Conservation (phyloP, 108 stramenopile species). For the Skeletonema tropicum region DNA sequence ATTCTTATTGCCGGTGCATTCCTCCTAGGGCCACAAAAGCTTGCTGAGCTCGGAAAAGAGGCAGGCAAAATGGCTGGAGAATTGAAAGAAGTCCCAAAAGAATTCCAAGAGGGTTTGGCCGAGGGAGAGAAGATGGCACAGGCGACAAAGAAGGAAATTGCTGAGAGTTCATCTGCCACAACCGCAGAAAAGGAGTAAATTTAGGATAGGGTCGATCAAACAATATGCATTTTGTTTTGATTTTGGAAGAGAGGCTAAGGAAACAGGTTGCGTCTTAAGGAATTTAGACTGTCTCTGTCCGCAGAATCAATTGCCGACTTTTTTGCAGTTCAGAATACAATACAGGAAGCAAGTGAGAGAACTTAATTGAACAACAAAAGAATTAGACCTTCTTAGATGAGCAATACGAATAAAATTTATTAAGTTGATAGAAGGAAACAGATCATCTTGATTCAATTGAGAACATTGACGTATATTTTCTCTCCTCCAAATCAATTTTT, state of each 20-base stretch:
- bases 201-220: neutral
- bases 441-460: neutral
- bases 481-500: neutral
- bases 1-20: conserved; percentile 92
- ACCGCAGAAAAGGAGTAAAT: conserved; percentile 48
- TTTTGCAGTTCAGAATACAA: neutral
- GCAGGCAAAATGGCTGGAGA: conserved; percentile 96
- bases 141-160: conserved; percentile 62
- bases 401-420: conserved; percentile 4
- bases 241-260: neutral
- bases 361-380: neutral
- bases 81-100: conserved; percentile 93
- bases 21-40: conserved; percentile 91
- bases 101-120: conserved; percentile 91
- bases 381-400: neutral
- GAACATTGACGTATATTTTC: neutral
- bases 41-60: conserved; percentile 91
- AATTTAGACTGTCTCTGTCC: neutral
- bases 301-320: neutral
- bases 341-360: neutral
- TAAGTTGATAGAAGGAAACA: neutral
- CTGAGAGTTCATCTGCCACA: conserved; percentile 34
- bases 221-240: neutral
- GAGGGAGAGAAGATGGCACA: conserved; percentile 88
- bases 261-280: neutral